A percentile compares a stretch with the other conserved stretches of the same genome.
These are phyloP conservation scores for Dalbergia cultrata DNA, from an alignment of 306 rosid genomes.

Conservation along the genomic window DNA sequence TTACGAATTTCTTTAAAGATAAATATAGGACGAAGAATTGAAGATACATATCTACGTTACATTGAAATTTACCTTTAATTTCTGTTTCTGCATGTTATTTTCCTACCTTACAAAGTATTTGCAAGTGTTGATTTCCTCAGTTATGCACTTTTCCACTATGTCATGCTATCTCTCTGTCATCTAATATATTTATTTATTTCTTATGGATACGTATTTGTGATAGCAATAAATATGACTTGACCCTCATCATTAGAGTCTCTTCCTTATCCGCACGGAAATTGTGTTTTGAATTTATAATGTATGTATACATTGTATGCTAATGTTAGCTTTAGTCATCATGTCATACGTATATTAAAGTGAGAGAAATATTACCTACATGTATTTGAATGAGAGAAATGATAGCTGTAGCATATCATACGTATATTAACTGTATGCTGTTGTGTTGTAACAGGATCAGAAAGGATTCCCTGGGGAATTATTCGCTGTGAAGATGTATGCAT, in stretches of 20 bases:
- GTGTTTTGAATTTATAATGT: too few relatives aligned
- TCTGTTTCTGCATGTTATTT: neutral
- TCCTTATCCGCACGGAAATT: too few relatives aligned
- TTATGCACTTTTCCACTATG: neutral
- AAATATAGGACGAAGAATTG: too few relatives aligned
- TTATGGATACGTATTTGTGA: neutral
- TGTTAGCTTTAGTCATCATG: neutral
- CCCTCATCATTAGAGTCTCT: neutral
- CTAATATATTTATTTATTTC: neutral
- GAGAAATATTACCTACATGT: too few relatives aligned
- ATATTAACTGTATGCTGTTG: neutral
- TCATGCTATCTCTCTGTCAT: neutral
- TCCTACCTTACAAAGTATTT: neutral
- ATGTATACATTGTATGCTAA: too few relatives aligned
- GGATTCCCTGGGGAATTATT: conserved; percentile 83
- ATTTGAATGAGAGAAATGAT: too few relatives aligned
- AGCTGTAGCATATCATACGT: too few relatives aligned
- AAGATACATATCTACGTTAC: neutral
- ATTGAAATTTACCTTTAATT: neutral
- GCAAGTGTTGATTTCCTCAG: neutral
- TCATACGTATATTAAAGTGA: too few relatives aligned
- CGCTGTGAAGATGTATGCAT: conserved; percentile 93
- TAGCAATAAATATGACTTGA: neutral
- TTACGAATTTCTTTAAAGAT: too few relatives aligned
- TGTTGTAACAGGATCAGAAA: conserved; percentile 78